Evolutionary conservation across 1,284 basidiomycete species (phyloP).

Genomic region (Sutorius eximius): DNA sequence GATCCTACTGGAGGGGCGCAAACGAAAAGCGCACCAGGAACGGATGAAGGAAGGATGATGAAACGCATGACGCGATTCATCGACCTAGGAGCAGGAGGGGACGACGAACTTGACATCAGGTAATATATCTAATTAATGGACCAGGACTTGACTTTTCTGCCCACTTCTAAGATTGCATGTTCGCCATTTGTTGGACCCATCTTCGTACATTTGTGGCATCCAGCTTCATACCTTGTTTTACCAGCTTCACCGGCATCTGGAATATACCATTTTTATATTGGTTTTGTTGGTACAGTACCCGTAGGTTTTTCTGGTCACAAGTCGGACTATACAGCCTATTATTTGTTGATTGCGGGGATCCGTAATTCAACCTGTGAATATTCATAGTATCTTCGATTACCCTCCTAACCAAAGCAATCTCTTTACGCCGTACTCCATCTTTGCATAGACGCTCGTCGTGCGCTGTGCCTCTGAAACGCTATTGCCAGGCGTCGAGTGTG

Average conservation of each 20-base stretch:
- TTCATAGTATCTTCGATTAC: constrained; percentile 10
- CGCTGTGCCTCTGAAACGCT: constrained; percentile 80
- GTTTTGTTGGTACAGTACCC: constrained; percentile 15
- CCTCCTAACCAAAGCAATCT: constrained; percentile 83
- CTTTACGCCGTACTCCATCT: constrained; percentile 91
- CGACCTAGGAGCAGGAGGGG: constrained; percentile 42
- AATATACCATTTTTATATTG: constrained; percentile 24
- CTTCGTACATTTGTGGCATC: constrained; percentile 25
- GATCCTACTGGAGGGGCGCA: constrained; percentile 21
- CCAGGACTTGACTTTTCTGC: constrained; percentile 10
- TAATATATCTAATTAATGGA: constrained; percentile 27
- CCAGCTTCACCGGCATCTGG: constrained; percentile 15
- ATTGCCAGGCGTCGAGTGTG: constrained; percentile 13
- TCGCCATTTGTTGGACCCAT: constrained; percentile 14
- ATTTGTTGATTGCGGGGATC: constrained; percentile 8
- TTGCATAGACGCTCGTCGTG: constrained; percentile 80
- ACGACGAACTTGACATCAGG: constrained; percentile 34
- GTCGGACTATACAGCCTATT: constrained; percentile 19
- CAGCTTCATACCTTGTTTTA: constrained; percentile 16
- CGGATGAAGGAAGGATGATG: constrained; percentile 48
- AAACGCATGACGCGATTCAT: constrained; percentile 69
- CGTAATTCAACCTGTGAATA: constrained; percentile 12
- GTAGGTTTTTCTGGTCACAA: constrained; percentile 6
- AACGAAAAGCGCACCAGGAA: constrained; percentile 29
- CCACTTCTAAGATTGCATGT: constrained; percentile 4